Evolutionary conservation across 306 rosid genomes (phyloP), one percentile per base, ranked within the genome.

Genomic region (Rosa multiflora): DNA sequence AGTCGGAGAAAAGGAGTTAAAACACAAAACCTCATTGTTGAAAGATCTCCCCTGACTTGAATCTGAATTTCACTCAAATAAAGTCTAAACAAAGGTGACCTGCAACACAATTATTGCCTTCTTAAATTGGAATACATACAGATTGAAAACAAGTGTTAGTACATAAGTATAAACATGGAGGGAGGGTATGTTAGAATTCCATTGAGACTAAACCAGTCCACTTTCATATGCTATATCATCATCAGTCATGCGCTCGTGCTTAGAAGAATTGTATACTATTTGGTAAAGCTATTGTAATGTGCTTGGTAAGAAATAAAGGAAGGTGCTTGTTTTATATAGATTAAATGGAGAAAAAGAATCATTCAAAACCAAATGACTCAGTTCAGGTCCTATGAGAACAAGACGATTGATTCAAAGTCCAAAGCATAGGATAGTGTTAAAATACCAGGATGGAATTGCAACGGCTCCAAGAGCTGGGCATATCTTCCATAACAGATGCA

Each of bases 401-500:
- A 55, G 66, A 67, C 29, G 6, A 75, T 9, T 58, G 75, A 59
- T 68, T 67, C n/a, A 69, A 48, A 58, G 14, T 42, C 40, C 13
- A 55, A 21, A n/a, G 8, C 12, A 53, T 3, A 13, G 15, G 32
- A 42, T 13, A 32, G 39, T 5, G 42, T 56, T 23, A 39, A 75
- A 35, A n/a, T 85, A 85, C 88, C 88, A 72, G 72, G 73, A 76
- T 66, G 88, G 83, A 79, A 85, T 85, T 53, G 86, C 83, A 75
- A 73, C 67, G 10, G 88, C 86, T 79, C 66, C 82, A 75, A 85
- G 86, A 62, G 56, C 81, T 10, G 88, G 86, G 26, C 82, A 73
- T 1, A 85, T 14, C 26, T 67, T 85, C 83, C 86, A 85, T 67
- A 82, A 26, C 10, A 62, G 79, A 79, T 76, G 70, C 61, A 76